Base-by-base conservation (phyloP, 2,329 filamentous ascomycete species). In the Sporothrix sp. region DNA sequence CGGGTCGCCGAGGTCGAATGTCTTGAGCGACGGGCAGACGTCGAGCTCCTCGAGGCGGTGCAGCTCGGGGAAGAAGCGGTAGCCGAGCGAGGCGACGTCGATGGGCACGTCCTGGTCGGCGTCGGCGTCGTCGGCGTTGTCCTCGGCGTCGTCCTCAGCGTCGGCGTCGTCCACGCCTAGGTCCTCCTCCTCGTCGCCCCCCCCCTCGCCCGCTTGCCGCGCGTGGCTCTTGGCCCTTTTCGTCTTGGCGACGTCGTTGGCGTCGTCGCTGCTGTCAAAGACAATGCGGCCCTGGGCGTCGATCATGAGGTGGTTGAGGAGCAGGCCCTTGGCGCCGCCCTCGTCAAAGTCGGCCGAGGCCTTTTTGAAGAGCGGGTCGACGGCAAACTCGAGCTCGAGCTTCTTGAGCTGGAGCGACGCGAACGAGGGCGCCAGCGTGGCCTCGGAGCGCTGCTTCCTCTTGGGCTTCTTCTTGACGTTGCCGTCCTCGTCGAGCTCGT, bases 351-450 rank as follows among this genome's bases (percentile, higher is more conserved):
- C 93, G 38, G 93, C 93, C 6, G 91, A 95, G 1, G 91, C 91
- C 63, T 98, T 98, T 64, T 98, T 98, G 77, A 98, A 98, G n/a
- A 98, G 70, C 2, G 93, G 93, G 62, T 98, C 93, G 5, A 98
- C 91, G 0, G 90, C 83, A 58, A 98, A 96, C 62, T 98, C 93
- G 39, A 97, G 76, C 60, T 98, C 93, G 61, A 98, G 90, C 67
- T 97, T 98, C 69, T 98, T 98, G 59, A 97, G 74, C 64, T 95
- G 88, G 50, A 98, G 65, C 16, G 90, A 83, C 37, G 84, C 80
- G 65, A 97, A 97, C 0, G 87, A 93, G 0, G 87, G 83, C 3
- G 87, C 93, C 6, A 98, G 73, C 0, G 93, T 98, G n/a, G 87
- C 84, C 68, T 98, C 93, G 8, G 93, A 90, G 21, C 67, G 62